phyloP scores from a whole-genome alignment of 2,329 filamentous ascomycete genomes.

The Aureobasidium sp. region DNA sequence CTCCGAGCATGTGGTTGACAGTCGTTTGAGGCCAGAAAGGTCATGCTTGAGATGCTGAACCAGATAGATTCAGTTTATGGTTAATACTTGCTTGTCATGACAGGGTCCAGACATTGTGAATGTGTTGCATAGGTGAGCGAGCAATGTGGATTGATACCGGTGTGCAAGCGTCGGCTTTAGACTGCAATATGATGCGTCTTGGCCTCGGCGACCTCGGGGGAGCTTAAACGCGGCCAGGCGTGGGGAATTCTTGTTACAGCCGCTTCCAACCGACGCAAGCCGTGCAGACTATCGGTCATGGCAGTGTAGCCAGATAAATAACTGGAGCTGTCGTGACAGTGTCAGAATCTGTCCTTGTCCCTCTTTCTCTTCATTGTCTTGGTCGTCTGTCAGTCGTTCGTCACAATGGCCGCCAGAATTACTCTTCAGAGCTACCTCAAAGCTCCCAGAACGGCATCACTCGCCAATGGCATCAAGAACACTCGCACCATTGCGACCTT shows the following conservation, averaged over 20 bases:
- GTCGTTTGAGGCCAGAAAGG: too few relatives aligned
- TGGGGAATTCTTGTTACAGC: not conserved
- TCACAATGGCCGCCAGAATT: slow-evolving; percentile 13
- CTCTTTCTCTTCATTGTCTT: not conserved
- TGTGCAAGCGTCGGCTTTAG: not conserved
- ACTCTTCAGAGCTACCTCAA: slow-evolving; percentile 14
- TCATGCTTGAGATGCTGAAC: too few relatives aligned
- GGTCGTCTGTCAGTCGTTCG: not conserved
- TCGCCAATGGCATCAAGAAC: slow-evolving; percentile 15
- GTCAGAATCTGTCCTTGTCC: slow-evolving; percentile 4
- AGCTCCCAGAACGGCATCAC: slow-evolving; percentile 5
- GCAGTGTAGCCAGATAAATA: slow-evolving; percentile 3
- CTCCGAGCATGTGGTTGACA: too few relatives aligned
- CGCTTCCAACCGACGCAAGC: slow-evolving; percentile 8
- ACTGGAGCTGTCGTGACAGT: slow-evolving; percentile 7
- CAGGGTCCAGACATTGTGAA: too few relatives aligned
- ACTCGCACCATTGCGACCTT: slow-evolving; percentile 64
- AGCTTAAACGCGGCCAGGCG: slow-evolving; percentile 2
- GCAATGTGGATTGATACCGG: too few relatives aligned
- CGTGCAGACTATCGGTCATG: slow-evolving; percentile 4
- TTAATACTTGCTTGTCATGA: too few relatives aligned
- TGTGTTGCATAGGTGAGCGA: too few relatives aligned
- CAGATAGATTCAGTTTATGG: too few relatives aligned
- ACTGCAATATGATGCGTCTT: not conserved
- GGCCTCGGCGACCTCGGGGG: not conserved